These are phyloP conservation scores for Pyrrhoderma lamaoense DNA, from an alignment of 1,284 basidiomycete genomes.

Conservation along the genomic window DNA sequence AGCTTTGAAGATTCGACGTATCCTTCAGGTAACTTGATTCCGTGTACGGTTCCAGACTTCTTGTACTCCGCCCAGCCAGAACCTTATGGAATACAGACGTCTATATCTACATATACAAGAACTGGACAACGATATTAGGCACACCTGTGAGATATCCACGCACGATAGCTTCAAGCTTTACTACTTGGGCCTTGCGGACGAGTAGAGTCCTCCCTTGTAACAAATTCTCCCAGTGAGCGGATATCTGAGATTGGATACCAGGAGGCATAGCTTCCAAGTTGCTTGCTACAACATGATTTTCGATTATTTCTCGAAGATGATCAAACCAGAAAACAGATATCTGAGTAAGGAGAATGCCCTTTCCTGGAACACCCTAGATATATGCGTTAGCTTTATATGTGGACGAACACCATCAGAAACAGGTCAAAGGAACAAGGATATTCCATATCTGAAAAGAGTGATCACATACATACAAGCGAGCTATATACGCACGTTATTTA, in stretches of 20 bases:
- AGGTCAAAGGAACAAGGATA: not conserved
- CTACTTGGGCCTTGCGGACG: slow-evolving; percentile 82
- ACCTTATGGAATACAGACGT: too few relatives aligned
- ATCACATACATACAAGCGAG: slow-evolving; percentile 15
- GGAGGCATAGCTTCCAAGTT: slow-evolving; percentile 67
- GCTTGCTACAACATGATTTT: slow-evolving; percentile 82
- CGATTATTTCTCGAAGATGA: slow-evolving; percentile 69
- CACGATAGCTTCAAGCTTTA: slow-evolving; percentile 97
- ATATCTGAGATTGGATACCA: slow-evolving; percentile 61
- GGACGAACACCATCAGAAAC: too few relatives aligned
- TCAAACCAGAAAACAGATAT: slow-evolving; percentile 96
- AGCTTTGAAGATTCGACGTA: slow-evolving; percentile 85
- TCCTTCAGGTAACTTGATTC: slow-evolving; percentile 68
- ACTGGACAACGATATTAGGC: too few relatives aligned
- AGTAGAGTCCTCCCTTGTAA: slow-evolving; percentile 87
- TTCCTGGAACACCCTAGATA: slow-evolving; percentile 95
- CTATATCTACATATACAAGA: too few relatives aligned
- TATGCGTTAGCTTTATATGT: too few relatives aligned
- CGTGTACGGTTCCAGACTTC: slow-evolving; percentile 83
- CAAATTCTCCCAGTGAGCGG: slow-evolving; percentile 44
- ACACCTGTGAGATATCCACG: slow-evolving; percentile 91
- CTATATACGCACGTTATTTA: slow-evolving; percentile 68
- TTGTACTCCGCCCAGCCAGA: slow-evolving; percentile 96
- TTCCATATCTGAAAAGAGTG: slow-evolving; percentile 3
- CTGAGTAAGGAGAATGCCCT: slow-evolving; percentile 85